phyloP scores from a whole-genome alignment of 306 rosid genomes.

The Dalbergia cochinchinensis region DNA sequence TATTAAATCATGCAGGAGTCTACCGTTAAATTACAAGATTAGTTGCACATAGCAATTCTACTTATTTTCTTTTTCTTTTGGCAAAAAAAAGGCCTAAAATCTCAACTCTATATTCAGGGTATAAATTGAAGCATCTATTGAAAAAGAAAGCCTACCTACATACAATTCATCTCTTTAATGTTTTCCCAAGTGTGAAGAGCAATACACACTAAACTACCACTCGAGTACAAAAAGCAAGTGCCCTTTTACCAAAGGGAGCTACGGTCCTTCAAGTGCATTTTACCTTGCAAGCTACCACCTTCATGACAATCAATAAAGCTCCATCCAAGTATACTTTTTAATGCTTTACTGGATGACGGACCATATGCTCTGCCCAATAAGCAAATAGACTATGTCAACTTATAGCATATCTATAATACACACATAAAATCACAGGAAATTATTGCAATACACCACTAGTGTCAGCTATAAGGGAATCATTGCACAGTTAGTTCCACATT shows the following conservation, averaged over 20 bases:
- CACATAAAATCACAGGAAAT: constrained; percentile 10
- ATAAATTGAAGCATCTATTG: constrained; percentile 3
- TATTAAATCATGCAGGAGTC: too few species aligned
- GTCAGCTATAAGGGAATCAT: neutral
- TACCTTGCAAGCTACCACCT: constrained; percentile 28
- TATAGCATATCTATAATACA: constrained; percentile 1
- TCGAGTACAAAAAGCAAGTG: neutral
- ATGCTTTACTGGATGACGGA: constrained; percentile 1
- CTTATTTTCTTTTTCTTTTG: too few species aligned
- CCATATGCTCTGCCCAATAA: constrained; percentile 28
- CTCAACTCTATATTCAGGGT: constrained; percentile 25
- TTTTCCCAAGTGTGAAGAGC: neutral
- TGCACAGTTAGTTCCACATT: neutral
- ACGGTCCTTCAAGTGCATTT: neutral
- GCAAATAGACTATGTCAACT: neutral
- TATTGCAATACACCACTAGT: neutral
- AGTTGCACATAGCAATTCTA: too few species aligned
- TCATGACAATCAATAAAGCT: constrained; percentile 23
- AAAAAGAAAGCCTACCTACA: neutral
- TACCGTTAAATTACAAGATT: too few species aligned
- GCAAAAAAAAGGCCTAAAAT: too few species aligned
- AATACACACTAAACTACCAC: constrained; percentile 15
- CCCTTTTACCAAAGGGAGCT: neutral
- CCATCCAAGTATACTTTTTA: constrained; percentile 21
- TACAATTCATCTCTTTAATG: neutral